Evolutionary conservation across 305 asterid genomes (phyloP).

Genomic region (Striga hermonthica): DNA sequence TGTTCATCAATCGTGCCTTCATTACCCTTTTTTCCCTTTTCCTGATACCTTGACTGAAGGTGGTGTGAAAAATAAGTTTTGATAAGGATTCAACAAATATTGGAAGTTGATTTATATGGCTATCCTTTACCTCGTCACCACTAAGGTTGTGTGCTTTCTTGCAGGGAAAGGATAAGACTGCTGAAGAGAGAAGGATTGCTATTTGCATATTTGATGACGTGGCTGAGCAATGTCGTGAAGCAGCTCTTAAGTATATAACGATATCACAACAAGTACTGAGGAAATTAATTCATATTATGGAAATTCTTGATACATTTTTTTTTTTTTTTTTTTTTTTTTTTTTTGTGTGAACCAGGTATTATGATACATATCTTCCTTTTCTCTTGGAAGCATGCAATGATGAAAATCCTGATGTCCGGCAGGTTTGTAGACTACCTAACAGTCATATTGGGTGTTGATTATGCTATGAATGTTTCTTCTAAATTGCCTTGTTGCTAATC

Average conservation of each 20-base stretch:
- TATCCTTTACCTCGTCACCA: neutral
- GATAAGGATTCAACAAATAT: neutral
- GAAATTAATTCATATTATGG: slow-evolving; percentile 22
- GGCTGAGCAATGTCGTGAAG: slow-evolving; percentile 93
- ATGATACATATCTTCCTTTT: slow-evolving; percentile 86
- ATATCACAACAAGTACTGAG: slow-evolving; percentile 1
- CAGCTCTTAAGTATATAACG: slow-evolving; percentile 66
- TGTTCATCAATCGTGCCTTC: slow-evolving; percentile 21
- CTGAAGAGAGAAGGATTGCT: slow-evolving; percentile 96
- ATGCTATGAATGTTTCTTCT: slow-evolving; percentile 24
- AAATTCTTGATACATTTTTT: slow-evolving; percentile 12
- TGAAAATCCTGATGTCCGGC: slow-evolving; percentile 86
- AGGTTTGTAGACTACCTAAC: slow-evolving; percentile 47
- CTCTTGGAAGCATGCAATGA: slow-evolving; percentile 97
- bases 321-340: too few species aligned
- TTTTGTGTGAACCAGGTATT: slow-evolving; percentile 79
- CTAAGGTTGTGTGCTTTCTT: slow-evolving; percentile 21
- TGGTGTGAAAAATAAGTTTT: neutral
- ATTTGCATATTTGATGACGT: slow-evolving; percentile 97
- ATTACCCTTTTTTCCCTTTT: neutral
- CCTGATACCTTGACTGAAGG: neutral
- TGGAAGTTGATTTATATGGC: neutral
- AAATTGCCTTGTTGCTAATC: slow-evolving; percentile 27
- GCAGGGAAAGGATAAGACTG: slow-evolving; percentile 88
- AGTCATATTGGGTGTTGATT: slow-evolving; percentile 18